These are phyloP conservation scores for Chlorella sp. DNA, from an alignment of 139 green algal genomes.

Conservation along the genomic window DNA sequence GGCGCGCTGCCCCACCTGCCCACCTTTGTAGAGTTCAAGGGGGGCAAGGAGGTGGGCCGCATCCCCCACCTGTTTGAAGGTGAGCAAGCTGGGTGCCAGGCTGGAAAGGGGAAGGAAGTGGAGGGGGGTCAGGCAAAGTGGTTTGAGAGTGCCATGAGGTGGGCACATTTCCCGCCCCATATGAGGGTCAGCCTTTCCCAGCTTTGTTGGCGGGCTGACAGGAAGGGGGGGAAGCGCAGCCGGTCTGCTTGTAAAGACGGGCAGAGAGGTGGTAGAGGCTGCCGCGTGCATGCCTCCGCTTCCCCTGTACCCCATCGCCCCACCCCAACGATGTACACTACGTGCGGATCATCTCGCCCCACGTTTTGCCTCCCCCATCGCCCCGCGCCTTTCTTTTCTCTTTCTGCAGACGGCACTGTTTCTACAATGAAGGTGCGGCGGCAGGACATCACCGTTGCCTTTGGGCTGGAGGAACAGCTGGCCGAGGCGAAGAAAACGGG, in stretches of 20 bases:
- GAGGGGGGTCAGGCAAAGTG: too few species aligned
- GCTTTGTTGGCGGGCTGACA: background rate
- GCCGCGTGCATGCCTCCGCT: background rate
- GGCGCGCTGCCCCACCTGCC: slow-evolving; percentile 53
- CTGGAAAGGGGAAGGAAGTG: background rate
- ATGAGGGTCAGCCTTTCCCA: too few species aligned
- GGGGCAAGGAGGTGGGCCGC: slow-evolving; percentile 54
- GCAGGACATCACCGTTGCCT: slow-evolving; percentile 58
- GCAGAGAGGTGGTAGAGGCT: background rate
- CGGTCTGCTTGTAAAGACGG: background rate
- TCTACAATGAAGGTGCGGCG: slow-evolving; percentile 18
- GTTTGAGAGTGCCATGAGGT: too few species aligned
- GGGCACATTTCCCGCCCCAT: too few species aligned
- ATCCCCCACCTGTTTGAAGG: slow-evolving; percentile 66
- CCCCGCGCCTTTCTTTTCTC: too few species aligned
- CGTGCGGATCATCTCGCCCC: too few species aligned
- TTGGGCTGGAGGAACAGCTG: slow-evolving; percentile 50
- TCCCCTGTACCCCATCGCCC: background rate
- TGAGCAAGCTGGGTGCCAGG: background rate
- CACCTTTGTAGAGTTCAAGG: slow-evolving; percentile 70
- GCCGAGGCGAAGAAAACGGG: background rate
- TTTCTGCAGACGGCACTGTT: slow-evolving; percentile 21
- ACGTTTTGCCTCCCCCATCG: background rate
- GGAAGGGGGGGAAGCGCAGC: background rate
- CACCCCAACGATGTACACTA: too few species aligned